Percentiles rank a stretch among this genome's conserved stretches.
Evolutionary conservation across 1,139 yeast genomes (phyloP).

Genomic region (Yarrowia galli): DNA sequence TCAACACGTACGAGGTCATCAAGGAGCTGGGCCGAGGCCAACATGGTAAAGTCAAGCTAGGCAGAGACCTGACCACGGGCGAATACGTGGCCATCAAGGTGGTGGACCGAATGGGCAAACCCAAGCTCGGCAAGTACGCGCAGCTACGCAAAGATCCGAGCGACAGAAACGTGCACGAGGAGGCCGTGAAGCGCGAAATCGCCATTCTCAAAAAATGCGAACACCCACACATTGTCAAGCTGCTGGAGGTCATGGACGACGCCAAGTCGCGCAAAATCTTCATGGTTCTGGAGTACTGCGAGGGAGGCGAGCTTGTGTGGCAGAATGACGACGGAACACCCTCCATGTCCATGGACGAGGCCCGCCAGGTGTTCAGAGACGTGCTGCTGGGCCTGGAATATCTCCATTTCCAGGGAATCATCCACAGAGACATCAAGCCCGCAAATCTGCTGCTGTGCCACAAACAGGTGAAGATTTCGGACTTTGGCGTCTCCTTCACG

Average conservation of each 20-base stretch:
- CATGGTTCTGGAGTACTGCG: constrained; percentile 87
- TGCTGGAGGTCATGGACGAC: constrained; percentile 92
- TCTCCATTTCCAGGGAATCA: constrained; percentile 89
- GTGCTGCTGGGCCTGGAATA: constrained; percentile 91
- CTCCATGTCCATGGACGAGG: constrained; percentile 48
- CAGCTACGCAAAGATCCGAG: constrained; percentile 53
- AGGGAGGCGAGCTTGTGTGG: constrained; percentile 94
- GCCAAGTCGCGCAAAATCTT: constrained; percentile 82
- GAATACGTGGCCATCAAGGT: constrained; percentile 92
- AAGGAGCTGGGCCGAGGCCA: constrained; percentile 93
- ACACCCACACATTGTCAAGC: constrained; percentile 87
- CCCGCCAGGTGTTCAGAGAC: constrained; percentile 62
- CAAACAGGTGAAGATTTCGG: constrained; percentile 86
- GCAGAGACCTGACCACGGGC: constrained; percentile 71
- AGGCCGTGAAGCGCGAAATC: constrained; percentile 85
- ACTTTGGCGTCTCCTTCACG: constrained; percentile 94
- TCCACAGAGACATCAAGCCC: constrained; percentile 97
- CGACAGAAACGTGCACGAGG: constrained; percentile 52
- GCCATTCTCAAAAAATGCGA: constrained; percentile 95
- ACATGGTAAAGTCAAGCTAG: constrained; percentile 96
- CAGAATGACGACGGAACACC: constrained; percentile 54
- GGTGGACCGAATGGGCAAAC: constrained; percentile 77
- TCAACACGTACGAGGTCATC: constrained; percentile 90
- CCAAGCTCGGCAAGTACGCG: constrained; percentile 59
- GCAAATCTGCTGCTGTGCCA: constrained; percentile 85